phyloP scores from a whole-genome alignment of 2,329 filamentous ascomycete species.

The Fusarium compactum region DNA sequence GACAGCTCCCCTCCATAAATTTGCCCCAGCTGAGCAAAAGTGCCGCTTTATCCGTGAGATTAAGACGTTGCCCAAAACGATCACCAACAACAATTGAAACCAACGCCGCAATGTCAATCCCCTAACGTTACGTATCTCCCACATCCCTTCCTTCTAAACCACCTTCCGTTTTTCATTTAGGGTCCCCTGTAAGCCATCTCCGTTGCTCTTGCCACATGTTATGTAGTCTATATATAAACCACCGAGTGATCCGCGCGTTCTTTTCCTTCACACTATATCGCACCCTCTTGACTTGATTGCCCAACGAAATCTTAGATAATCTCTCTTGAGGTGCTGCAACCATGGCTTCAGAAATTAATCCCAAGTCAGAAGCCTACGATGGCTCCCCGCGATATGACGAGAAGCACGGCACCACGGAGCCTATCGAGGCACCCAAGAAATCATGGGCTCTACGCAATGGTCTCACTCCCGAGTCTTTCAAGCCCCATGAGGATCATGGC shows the following conservation, averaged over 20 bases:
- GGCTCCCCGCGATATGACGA: slow-evolving; percentile 31
- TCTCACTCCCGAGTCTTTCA: slow-evolving; percentile 41
- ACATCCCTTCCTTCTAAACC: slow-evolving; percentile 4
- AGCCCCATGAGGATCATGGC: slow-evolving; percentile 38
- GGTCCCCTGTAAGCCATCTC: not conserved
- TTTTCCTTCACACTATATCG: not conserved
- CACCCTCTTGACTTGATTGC: not conserved
- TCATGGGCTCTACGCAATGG: slow-evolving; percentile 48
- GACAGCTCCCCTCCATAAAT: slow-evolving; percentile 6
- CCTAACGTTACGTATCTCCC: slow-evolving; percentile 27
- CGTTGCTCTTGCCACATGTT: slow-evolving; percentile 9
- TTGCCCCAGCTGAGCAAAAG: slow-evolving; percentile 32
- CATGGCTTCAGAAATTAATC: slow-evolving; percentile 39
- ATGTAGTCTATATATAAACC: slow-evolving; percentile 16
- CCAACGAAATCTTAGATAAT: not conserved
- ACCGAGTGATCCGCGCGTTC: slow-evolving; percentile 5
- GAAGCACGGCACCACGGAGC: slow-evolving; percentile 33
- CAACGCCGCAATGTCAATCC: not conserved
- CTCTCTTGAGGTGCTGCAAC: not conserved
- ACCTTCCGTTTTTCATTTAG: slow-evolving; percentile 39
- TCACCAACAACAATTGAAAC: slow-evolving; percentile 17
- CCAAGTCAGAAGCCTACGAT: slow-evolving; percentile 35
- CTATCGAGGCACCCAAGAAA: slow-evolving; percentile 3
- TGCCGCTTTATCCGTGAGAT: slow-evolving; percentile 39
- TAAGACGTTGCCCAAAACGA: slow-evolving; percentile 8